phyloP scores from a whole-genome alignment of 2,329 filamentous ascomycete genomes.

The Ascochyta rabiei region DNA sequence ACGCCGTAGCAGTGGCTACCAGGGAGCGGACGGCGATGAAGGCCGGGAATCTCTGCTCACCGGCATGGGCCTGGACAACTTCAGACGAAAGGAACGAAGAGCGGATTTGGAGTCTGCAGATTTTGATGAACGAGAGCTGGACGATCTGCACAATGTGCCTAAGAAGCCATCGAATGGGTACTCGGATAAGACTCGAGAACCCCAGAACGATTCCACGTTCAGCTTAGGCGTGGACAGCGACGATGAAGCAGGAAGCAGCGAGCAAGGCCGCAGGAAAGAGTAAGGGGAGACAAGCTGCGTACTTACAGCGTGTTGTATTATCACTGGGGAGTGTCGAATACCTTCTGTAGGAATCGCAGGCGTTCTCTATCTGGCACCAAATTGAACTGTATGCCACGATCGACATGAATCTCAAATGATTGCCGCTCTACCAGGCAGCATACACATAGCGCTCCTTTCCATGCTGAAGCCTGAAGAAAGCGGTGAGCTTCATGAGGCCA shows the following conservation, averaged over 20 bases:
- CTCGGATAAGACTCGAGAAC: conserved; percentile 38
- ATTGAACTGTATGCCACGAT: background rate
- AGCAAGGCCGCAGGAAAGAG: conserved; percentile 41
- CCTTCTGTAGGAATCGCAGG: conserved; percentile 21
- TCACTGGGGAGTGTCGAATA: conserved; percentile 1
- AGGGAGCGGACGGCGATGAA: conserved; percentile 51
- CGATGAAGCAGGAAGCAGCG: conserved; percentile 43
- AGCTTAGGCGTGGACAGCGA: conserved; percentile 56
- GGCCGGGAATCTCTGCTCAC: conserved; percentile 52
- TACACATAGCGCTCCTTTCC: background rate
- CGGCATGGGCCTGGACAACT: conserved; percentile 56
- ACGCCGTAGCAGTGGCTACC: conserved; percentile 51
- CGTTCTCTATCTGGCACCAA: conserved; percentile 8
- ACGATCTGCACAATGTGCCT: conserved; percentile 54
- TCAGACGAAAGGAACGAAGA: conserved; percentile 50
- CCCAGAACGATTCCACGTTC: conserved; percentile 51
- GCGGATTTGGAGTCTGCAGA: conserved; percentile 66
- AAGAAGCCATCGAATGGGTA: conserved; percentile 36
- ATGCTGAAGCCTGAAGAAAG: conserved; percentile 9
- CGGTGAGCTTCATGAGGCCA: background rate
- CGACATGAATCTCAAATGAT: background rate
- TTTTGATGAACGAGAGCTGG: conserved; percentile 67
- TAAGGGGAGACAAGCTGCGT: conserved; percentile 15
- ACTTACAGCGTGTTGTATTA: conserved; percentile 2
- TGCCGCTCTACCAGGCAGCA: background rate